Conservation (phyloP, 179 eudicot species). For the Spergularia azorica region DNA sequence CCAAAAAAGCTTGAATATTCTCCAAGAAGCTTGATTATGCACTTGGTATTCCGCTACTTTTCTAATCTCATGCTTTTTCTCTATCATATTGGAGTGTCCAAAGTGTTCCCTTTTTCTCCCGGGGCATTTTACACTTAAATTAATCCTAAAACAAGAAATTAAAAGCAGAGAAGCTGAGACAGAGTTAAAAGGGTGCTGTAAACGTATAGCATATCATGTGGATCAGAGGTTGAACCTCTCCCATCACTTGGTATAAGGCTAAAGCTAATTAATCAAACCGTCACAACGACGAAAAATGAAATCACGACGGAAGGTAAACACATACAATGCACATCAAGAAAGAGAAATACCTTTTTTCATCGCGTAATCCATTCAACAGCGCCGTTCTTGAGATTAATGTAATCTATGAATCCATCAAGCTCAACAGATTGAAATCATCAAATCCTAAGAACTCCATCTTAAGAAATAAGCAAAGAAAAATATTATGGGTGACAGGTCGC, state of each 20-base stretch:
- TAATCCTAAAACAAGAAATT: slow-evolving; percentile 1
- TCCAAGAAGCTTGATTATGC: slow-evolving; percentile 3
- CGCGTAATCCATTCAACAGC: too few species aligned
- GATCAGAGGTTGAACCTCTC: background rate
- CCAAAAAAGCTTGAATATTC: slow-evolving; percentile 16
- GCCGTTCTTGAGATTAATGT: too few species aligned
- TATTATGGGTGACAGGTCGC: too few species aligned
- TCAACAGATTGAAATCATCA: too few species aligned
- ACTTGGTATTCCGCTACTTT: slow-evolving; percentile 9
- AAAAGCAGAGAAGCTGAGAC: slow-evolving; percentile 13
- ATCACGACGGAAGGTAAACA: too few species aligned
- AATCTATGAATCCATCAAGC: too few species aligned
- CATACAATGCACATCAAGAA: too few species aligned
- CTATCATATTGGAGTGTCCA: background rate
- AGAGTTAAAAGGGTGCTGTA: too few species aligned
- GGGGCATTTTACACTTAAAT: background rate
- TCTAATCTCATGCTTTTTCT: slow-evolving; percentile 1
- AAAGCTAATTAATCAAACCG: background rate
- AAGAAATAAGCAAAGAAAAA: too few species aligned
- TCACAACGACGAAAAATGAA: background rate
- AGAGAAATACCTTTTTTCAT: too few species aligned
- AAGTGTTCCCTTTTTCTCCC: background rate
- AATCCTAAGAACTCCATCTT: too few species aligned
- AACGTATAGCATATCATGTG: background rate
- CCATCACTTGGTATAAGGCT: background rate